phyloP scores from a whole-genome alignment of 768 basidiomycete species.

The Lanmaoa pseudosensibilis region DNA sequence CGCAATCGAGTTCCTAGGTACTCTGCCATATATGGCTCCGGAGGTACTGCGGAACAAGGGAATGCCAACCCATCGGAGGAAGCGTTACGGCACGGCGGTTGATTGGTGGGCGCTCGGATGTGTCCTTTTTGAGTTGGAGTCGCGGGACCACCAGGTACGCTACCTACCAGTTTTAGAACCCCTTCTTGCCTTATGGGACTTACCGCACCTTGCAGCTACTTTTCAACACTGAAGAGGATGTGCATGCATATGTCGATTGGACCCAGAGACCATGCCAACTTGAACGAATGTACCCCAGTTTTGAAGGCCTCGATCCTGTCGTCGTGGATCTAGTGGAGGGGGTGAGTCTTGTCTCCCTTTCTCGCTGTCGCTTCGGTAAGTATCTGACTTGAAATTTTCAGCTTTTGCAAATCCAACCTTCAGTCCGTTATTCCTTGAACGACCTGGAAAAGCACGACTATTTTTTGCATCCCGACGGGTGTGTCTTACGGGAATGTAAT shows the following conservation, averaged over 20 bases:
- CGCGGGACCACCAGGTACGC: constrained; percentile 26
- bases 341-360: constrained; percentile 14
- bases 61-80: constrained; percentile 2
- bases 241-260: constrained; percentile 26
- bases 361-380: background rate
- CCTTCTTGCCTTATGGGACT: background rate
- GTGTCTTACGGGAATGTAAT: constrained; percentile 4
- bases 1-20: constrained; percentile 33
- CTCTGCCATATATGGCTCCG: constrained; percentile 41
- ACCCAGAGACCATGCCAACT: background rate
- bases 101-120: constrained; percentile 48
- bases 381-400: constrained; percentile 3
- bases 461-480: constrained; percentile 25
- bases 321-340: constrained; percentile 34
- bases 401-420: constrained; percentile 20
- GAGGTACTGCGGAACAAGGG: constrained; percentile 37
- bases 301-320: constrained; percentile 19
- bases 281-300: constrained; percentile 25
- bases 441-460: constrained; percentile 30
- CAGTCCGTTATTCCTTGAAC: constrained; percentile 14
- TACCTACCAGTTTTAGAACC: background rate
- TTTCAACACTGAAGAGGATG: constrained; percentile 28
- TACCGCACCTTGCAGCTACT: constrained; percentile 26
- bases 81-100: constrained; percentile 33
- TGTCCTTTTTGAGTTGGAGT: constrained; percentile 39